Evolutionary conservation across 495 filamentous ascomycete genomes (phyloP).

Genomic region (Hypomontagnella submonticulosa): DNA sequence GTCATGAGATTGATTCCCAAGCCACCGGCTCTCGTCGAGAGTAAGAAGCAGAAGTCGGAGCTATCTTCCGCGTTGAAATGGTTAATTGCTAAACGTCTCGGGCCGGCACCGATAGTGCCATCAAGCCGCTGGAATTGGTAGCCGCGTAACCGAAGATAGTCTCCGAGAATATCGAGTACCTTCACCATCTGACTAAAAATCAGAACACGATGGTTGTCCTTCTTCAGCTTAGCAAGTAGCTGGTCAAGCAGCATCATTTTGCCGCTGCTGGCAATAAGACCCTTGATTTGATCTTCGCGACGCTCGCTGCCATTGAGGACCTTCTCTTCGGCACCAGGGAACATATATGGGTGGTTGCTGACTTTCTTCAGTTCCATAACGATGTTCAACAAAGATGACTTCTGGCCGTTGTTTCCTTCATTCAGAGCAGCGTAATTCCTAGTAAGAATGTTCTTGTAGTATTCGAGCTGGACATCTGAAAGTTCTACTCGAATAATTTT

Average conservation of each 20-base stretch:
- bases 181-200: constrained; percentile 99
- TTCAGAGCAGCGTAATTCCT: constrained; percentile 96
- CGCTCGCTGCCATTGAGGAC: constrained; percentile 79
- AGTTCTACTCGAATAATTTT: constrained; percentile 98
- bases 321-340: constrained; percentile 88
- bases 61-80: constrained; percentile 97
- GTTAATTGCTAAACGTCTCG: constrained; percentile 91
- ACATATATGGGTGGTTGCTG: constrained; percentile 98
- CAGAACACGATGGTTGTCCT: constrained; percentile 91
- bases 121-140: constrained; percentile 94
- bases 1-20: constrained; percentile 99
- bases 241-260: constrained; percentile 99
- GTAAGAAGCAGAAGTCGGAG: constrained; percentile 93
- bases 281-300: constrained; percentile 88
- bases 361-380: constrained; percentile 99
- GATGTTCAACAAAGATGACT: constrained; percentile 96
- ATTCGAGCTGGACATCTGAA: constrained; percentile 94
- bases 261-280: constrained; percentile 92
- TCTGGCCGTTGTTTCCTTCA: constrained; percentile 85
- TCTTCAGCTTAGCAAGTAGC: constrained; percentile 87
- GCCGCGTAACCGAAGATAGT: constrained; percentile 89
- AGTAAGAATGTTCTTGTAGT: constrained; percentile 98
- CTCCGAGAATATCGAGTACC: constrained; percentile 94
- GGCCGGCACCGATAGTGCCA: constrained; percentile 87
- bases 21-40: constrained; percentile 95